Base-by-base conservation (phyloP, 192 early-diverging fungal genomes). In the Geranomyces michiganensis region DNA sequence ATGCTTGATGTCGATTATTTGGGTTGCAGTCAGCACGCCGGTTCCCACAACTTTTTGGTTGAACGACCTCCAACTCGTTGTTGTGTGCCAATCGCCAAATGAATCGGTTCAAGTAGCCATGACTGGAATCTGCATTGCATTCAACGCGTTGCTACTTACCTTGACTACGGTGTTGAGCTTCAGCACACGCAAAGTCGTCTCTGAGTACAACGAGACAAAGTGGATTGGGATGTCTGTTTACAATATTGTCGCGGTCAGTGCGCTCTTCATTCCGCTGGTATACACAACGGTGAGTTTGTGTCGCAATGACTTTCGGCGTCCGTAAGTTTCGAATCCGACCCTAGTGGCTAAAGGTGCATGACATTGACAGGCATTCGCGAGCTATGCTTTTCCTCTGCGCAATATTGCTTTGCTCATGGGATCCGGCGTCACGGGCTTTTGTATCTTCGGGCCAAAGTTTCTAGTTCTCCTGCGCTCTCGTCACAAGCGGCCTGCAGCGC, bases 201-300 rank as follows among this genome's bases (percentile, higher is more conserved):
- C 62, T 10, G 71, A 41, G 26, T 72, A 43, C 55, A 72, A 72
- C 55, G 71, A 72, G 51, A 31, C 71, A 7, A 72, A 72, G 47
- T 65, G 62, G 62, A 66, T 72, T 29, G 71, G 71, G 15, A 9
- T 72, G 36, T 27, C 27, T 7, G 63, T 65, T 7, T 72, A 72
- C 32, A 72, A 72, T 45, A 49, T 65, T 7, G 65, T 66, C 22
- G 65, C 30, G 1, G 31, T 53, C 27, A 19, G 45, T 29, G 45
- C 48, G 26, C 33, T 68, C 12, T 56, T 58, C 22, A 12, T 68
- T 14, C 67, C 67, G 1, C 41, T 68, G 13, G 51, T 67, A 1
- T 67, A 55, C 33, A 67, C 65, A 19, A 67, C 65, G 65, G 62
- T 60, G 29, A 60, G n/a, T n/a, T 53, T 60, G 29, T 27, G n/a